Base-by-base conservation (phyloP, 352 stramenopile species). In the Pythium utonaiense region DNA sequence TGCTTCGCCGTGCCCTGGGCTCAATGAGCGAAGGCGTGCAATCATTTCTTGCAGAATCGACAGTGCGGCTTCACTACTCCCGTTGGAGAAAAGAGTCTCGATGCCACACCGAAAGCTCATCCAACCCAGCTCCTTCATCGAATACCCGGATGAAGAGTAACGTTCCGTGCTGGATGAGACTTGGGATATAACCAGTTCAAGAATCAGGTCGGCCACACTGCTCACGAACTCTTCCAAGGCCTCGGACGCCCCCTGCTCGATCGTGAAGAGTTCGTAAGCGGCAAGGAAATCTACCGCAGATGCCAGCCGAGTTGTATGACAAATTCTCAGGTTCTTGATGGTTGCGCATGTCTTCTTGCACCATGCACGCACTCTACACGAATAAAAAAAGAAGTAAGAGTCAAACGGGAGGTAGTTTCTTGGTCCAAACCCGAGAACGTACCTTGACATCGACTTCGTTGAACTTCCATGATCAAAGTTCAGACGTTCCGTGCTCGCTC, bases 71-170 rank as follows among this genome's bases (percentile, higher is more conserved):
- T 55, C 30, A 3, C 31, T 1, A 19, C 54, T 38, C 22, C 42
- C 55, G 36, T 57, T 19, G 6, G 34, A 16, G 44, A 69, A 61
- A 40, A 64, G 45, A 10, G 19, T 47, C 16, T 66, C 63, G 14
- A 65, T 44, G 5, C 49, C 57, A 30, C 30, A 51, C 13, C 63
- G 51, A 31, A 62, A 70, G 3, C 25, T 44, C 34, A 66, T 62
- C 63, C 63, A 70, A 2, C 40, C 34, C 1, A 70, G 57, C 21
- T 65, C 63, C 12, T 31, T 19, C 9, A 55, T 30, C 25, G 36
- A 22, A n/a, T 25, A 33, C 9, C 49, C 24, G 7, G 16, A 45
- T n/a, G 21, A 19, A 30, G 17, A 28, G 10, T 7, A 28, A 2
- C 10, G 1, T 42, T 41, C 28, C 1, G 14, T 7, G 16, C 31